A percentile compares a stretch with the other conserved stretches of the same genome.
Conservation (phyloP, 1,139 yeast genomes). For the Kodamaea anthophila region DNA sequence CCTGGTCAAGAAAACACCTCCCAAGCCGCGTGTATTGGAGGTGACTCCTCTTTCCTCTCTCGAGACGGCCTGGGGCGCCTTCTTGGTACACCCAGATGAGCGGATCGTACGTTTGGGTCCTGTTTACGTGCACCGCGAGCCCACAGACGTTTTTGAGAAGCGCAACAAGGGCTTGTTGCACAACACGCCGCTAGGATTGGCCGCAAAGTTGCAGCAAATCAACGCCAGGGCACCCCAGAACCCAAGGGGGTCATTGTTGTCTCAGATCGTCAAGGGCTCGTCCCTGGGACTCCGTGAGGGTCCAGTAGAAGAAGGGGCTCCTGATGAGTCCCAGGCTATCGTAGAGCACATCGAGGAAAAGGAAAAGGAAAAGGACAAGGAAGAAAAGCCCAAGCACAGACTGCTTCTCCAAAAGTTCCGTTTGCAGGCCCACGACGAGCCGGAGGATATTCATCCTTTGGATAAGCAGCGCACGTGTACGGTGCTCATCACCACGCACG, state of each 20-base stretch:
- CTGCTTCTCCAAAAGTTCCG: conserved; percentile 14
- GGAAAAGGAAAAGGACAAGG: background rate
- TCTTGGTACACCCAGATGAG: conserved; percentile 59
- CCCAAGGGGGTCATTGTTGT: conserved; percentile 25
- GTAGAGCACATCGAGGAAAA: conserved; percentile 1
- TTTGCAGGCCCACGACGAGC: conserved; percentile 5
- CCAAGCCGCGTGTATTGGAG: conserved; percentile 30
- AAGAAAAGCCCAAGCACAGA: conserved; percentile 5
- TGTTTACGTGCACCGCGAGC: conserved; percentile 28
- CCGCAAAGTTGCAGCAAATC: conserved; percentile 18
- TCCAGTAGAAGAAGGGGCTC: conserved; percentile 8
- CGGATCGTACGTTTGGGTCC: conserved; percentile 64
- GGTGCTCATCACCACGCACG: conserved; percentile 48
- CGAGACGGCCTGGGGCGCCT: conserved; percentile 65
- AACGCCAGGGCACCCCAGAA: conserved; percentile 12
- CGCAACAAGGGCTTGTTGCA: conserved; percentile 51
- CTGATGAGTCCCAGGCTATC: conserved; percentile 8
- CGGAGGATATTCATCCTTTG: conserved; percentile 17
- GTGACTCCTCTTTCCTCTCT: conserved; percentile 51
- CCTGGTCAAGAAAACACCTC: conserved; percentile 12
- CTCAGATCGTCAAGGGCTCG: conserved; percentile 54
- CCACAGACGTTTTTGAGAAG: conserved; percentile 49
- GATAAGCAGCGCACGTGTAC: conserved; percentile 40
- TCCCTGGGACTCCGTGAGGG: conserved; percentile 24
- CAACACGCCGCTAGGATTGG: conserved; percentile 52